A percentile compares a stretch with the other conserved stretches of the same genome.
These are phyloP conservation scores for Aspergillus brunneoviolaceus DNA, from an alignment of 2,329 filamentous ascomycete species.

Conservation along the genomic window DNA sequence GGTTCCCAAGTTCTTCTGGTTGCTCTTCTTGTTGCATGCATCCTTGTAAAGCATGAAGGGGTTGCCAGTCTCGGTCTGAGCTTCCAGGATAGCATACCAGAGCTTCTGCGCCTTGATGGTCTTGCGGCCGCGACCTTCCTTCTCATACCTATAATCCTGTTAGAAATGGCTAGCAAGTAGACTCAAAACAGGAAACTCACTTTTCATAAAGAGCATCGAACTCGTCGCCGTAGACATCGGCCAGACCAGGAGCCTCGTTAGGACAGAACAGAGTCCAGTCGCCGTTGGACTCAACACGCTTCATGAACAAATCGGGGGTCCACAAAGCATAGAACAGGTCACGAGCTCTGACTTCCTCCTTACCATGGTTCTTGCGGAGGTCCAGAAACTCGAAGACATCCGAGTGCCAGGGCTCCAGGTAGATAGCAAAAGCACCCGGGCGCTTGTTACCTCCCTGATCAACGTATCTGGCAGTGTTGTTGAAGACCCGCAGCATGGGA, in stretches of 20 bases:
- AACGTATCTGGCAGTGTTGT: slow-evolving; percentile 98
- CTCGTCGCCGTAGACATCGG: slow-evolving; percentile 95
- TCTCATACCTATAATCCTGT: slow-evolving; percentile 67
- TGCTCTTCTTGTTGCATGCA: slow-evolving; percentile 96
- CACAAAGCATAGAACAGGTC: slow-evolving; percentile 97
- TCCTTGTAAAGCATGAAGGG: slow-evolving; percentile 99
- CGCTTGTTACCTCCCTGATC: slow-evolving; percentile 99
- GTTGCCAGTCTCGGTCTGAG: slow-evolving; percentile 97
- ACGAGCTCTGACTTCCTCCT: slow-evolving; percentile 94
- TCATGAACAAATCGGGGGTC: slow-evolving; percentile 99
- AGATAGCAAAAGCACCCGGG: slow-evolving; percentile 96
- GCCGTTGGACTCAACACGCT: slow-evolving; percentile 93
- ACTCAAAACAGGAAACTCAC: slow-evolving; percentile 24
- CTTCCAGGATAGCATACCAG: slow-evolving; percentile 97
- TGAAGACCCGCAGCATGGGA: slow-evolving; percentile 97
- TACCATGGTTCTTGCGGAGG: slow-evolving; percentile 98
- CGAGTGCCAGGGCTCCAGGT: slow-evolving; percentile 97
- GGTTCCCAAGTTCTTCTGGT: slow-evolving; percentile 99
- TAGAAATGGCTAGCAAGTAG: slow-evolving; percentile 5
- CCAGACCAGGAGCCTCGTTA: slow-evolving; percentile 90
- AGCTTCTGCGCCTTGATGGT: slow-evolving; percentile 98
- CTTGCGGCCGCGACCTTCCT: slow-evolving; percentile 80
- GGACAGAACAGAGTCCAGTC: slow-evolving; percentile 99
- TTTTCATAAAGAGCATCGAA: slow-evolving; percentile 89
- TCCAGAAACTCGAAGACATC: slow-evolving; percentile 98